A percentile compares a stretch with the other conserved stretches of the same genome.
These are phyloP conservation scores for Lentinula lateritia DNA, from an alignment of 768 basidiomycete genomes.

Conservation along the genomic window DNA sequence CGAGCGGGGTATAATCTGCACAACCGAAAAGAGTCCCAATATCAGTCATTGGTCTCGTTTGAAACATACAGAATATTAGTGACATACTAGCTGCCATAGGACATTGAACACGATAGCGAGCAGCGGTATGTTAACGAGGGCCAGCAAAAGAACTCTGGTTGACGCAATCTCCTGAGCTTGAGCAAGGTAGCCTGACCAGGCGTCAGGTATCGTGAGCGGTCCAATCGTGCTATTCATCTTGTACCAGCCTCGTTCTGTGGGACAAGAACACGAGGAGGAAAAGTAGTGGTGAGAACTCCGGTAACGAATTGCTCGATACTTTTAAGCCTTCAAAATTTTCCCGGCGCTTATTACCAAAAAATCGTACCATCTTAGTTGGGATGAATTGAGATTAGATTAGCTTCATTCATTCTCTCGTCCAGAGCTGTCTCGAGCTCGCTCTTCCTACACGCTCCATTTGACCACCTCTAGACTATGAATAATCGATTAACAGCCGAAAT, in stretches of 20 bases:
- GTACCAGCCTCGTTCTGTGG: constrained; percentile 4
- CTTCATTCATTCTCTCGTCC: neutral
- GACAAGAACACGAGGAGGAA: neutral
- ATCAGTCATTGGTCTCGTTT: neutral
- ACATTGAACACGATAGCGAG: constrained; percentile 69
- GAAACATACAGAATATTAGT: neutral
- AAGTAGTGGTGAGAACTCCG: neutral
- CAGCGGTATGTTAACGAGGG: constrained; percentile 64
- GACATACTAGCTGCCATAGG: constrained; percentile 69
- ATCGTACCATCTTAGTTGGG: constrained; percentile 20
- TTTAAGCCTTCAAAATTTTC: neutral
- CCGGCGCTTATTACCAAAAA: constrained; percentile 15
- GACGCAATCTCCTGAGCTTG: constrained; percentile 34
- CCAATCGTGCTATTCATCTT: constrained; percentile 20
- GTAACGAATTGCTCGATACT: neutral
- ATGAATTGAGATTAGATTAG: neutral
- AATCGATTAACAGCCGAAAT: too few relatives aligned
- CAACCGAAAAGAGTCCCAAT: neutral
- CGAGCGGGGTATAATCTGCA: constrained; percentile 61
- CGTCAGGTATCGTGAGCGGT: constrained; percentile 16
- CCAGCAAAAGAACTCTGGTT: constrained; percentile 31
- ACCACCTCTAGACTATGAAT: too few relatives aligned
- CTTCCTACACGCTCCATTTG: too few relatives aligned
- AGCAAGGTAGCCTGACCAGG: constrained; percentile 39
- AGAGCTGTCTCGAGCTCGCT: neutral